These are phyloP conservation scores for Hypholoma fasciculare DNA, from an alignment of 768 basidiomycete species.

Conservation along the genomic window DNA sequence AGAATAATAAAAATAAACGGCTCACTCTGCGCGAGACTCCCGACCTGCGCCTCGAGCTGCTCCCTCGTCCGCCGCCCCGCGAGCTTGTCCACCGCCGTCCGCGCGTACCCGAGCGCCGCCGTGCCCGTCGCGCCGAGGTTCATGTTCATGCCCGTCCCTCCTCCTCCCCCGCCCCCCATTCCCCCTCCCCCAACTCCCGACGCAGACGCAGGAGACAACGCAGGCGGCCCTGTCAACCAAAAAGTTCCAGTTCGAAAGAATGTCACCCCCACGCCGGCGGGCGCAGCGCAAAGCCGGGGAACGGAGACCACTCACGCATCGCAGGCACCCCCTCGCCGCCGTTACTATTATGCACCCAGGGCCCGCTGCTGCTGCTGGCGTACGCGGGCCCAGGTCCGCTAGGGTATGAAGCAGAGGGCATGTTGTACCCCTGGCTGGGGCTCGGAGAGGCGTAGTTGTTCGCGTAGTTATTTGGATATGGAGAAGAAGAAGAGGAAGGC, in stretches of 20 bases:
- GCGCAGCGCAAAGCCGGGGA: no score
- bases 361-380: no score
- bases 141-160: slow-evolving; percentile 6
- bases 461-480: no score
- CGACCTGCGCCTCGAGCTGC: slow-evolving; percentile 49
- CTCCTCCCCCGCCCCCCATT: neutral
- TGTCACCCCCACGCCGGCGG: neutral
- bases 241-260: neutral
- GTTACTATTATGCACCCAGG: no score
- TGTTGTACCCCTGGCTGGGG: no score
- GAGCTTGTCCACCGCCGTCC: slow-evolving; percentile 54
- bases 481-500: neutral
- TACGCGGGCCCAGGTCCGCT: no score
- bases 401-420: no score
- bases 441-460: no score
- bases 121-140: slow-evolving; percentile 24
- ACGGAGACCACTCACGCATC: no score
- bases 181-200: no score
- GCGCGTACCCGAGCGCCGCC: slow-evolving; percentile 40
- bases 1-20: slow-evolving; percentile 15
- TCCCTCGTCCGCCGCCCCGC: slow-evolving; percentile 50
- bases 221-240: slow-evolving; percentile 5
- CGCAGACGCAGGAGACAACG: neutral
- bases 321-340: no score
- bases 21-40: slow-evolving; percentile 53